phyloP scores from a whole-genome alignment of 129 eudicot genomes.

The Rutidosis leptorrhynchoides region DNA sequence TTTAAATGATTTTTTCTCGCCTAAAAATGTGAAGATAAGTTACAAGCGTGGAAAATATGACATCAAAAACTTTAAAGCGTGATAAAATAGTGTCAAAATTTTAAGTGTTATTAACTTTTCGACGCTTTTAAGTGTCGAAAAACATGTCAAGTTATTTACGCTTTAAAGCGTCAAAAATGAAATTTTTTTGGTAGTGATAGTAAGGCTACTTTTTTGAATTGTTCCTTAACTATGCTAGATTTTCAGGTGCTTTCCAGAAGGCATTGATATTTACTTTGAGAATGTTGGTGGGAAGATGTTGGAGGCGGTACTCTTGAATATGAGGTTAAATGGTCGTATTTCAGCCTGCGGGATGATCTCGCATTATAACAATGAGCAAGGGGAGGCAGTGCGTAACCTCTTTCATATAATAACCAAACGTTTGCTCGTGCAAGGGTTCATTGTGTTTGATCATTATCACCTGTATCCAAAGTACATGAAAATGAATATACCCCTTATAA shows the following conservation, averaged over 20 bases:
- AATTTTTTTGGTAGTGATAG: too few relatives aligned
- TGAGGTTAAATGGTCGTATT: constrained; percentile 30
- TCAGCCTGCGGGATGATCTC: constrained; percentile 31
- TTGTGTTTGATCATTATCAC: constrained; percentile 24
- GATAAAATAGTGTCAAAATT: too few relatives aligned
- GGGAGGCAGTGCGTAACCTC: constrained; percentile 18
- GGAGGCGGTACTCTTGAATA: constrained; percentile 33
- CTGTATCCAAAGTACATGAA: constrained; percentile 35
- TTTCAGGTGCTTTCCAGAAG: constrained; percentile 29
- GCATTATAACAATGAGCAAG: constrained; percentile 23
- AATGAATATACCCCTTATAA: constrained; percentile 28
- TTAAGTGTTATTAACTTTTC: too few relatives aligned
- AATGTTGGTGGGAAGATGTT: constrained; percentile 33
- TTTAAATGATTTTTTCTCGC: too few relatives aligned
- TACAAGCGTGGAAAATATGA: too few relatives aligned
- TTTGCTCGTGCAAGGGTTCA: constrained; percentile 21
- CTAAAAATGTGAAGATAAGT: too few relatives aligned
- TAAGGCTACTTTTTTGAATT: not conserved
- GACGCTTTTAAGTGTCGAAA: too few relatives aligned
- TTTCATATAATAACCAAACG: not conserved
- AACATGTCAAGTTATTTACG: too few relatives aligned
- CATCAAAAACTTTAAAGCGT: too few relatives aligned
- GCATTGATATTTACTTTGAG: constrained; percentile 39
- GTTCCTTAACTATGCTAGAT: not conserved
- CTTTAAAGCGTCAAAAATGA: too few relatives aligned